Percentiles rank a stretch among this genome's conserved stretches.
These are phyloP conservation scores for Abrus precatorius DNA, from an alignment of 306 rosid species.

Conservation along the genomic window DNA sequence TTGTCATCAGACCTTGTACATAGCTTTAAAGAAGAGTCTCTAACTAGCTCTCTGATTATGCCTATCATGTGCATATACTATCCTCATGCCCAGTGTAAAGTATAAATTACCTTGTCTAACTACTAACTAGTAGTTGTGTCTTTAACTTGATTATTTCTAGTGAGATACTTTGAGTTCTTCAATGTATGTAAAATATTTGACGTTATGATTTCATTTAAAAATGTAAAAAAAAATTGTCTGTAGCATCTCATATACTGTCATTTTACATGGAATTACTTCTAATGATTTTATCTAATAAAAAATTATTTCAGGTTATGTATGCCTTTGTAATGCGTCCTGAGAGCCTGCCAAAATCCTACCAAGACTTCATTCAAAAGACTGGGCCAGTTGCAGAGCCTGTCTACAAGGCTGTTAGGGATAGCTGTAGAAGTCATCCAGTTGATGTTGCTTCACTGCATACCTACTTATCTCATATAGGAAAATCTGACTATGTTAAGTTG, in stretches of 20 bases:
- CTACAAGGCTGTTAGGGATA: slow-evolving; percentile 92
- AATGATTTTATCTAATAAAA: slow-evolving; percentile 33
- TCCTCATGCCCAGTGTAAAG: neutral
- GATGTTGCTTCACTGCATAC: slow-evolving; percentile 78
- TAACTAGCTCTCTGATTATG: slow-evolving; percentile 13
- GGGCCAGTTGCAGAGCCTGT: slow-evolving; percentile 97
- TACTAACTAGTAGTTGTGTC: neutral
- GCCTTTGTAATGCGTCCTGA: slow-evolving; percentile 98
- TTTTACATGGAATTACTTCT: slow-evolving; percentile 30
- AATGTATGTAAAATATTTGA: slow-evolving; percentile 23
- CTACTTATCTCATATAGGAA: slow-evolving; percentile 66
- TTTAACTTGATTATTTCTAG: slow-evolving; percentile 12
- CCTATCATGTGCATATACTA: neutral
- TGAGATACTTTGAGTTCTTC: slow-evolving; percentile 25
- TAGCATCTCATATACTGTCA: neutral
- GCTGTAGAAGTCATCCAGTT: slow-evolving; percentile 82
- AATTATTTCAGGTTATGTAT: slow-evolving; percentile 85
- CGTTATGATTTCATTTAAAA: slow-evolving; percentile 9
- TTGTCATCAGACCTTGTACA: neutral
- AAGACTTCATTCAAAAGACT: slow-evolving; percentile 90
- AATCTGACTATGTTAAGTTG: slow-evolving; percentile 65
- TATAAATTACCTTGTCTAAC: slow-evolving; percentile 11
- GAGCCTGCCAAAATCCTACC: slow-evolving; percentile 94
- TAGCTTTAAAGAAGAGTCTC: neutral
- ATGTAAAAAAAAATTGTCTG: neutral